Percentiles rank a stretch among this genome's conserved stretches.
These are phyloP conservation scores for Tylopilus vinaceipallidus DNA, from an alignment of 768 basidiomycete species.

Conservation along the genomic window DNA sequence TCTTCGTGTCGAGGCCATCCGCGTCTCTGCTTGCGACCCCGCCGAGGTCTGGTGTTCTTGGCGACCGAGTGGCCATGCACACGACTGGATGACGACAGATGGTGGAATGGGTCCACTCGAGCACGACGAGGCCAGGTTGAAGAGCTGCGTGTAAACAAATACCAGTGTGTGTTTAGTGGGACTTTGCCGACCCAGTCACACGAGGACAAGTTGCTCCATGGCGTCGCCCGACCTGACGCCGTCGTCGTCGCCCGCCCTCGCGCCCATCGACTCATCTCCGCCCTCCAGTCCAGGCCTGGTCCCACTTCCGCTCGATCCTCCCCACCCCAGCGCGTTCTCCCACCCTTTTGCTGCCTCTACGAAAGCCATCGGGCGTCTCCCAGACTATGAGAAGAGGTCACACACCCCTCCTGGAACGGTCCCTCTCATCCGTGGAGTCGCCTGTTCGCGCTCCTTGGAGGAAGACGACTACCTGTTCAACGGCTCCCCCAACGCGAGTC, in stretches of 20 bases:
- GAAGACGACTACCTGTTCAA: slow-evolving; percentile 23
- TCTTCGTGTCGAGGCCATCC: too few relatives aligned
- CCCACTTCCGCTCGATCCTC: slow-evolving; percentile 32
- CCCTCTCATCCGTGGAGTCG: slow-evolving; percentile 13
- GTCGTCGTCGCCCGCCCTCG: slow-evolving; percentile 46
- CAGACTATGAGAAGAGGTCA: slow-evolving; percentile 43
- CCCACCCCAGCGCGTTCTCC: slow-evolving; percentile 19
- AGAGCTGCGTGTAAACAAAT: too few relatives aligned
- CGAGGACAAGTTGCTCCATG: too few relatives aligned
- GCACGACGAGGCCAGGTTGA: too few relatives aligned
- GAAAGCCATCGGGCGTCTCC: slow-evolving; percentile 42
- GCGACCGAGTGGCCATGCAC: too few relatives aligned
- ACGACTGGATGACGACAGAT: too few relatives aligned
- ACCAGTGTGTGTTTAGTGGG: too few relatives aligned
- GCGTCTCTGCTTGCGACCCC: too few relatives aligned
- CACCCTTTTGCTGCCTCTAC: slow-evolving; percentile 63
- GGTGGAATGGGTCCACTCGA: neutral
- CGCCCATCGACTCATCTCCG: slow-evolving; percentile 38
- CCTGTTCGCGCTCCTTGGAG: slow-evolving; percentile 23
- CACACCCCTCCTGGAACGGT: slow-evolving; percentile 19
- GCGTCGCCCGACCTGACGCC: slow-evolving; percentile 41
- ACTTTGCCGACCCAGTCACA: too few relatives aligned
- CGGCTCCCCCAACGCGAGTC: slow-evolving; percentile 9
- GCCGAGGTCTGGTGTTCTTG: too few relatives aligned
- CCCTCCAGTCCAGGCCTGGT: slow-evolving; percentile 32